Base-by-base conservation (phyloP, 2,329 filamentous ascomycete genomes). In the Pestalotiopsis sp. region DNA sequence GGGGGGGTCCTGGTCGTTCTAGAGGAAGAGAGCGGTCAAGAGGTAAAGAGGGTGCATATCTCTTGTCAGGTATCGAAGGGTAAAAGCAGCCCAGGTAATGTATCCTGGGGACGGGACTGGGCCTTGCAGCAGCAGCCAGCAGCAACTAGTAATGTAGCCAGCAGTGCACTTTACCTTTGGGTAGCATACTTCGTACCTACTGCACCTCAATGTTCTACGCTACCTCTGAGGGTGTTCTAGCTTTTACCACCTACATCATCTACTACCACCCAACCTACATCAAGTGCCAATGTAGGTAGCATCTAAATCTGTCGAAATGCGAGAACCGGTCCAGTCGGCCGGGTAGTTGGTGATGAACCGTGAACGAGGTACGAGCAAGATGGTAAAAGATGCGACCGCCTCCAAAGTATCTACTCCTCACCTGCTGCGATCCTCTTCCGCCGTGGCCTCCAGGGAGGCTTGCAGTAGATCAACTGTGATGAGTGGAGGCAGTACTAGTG, bases 21-120 rank as follows among this genome's bases (percentile, higher is more conserved):
- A 36, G 31, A 62, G n/a, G n/a, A 20, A 20, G 59, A 25, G 38
- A 64, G 61, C 61, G 61, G 61, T 64, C 38, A 64, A 52, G 61
- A 38, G 38, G 61, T 62, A 20, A 27, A 38, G 61, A 20, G 41
- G 25, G 39, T 49, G 20, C 39, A 62, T 27, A 23, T 27, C 31
- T 23, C 17, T 20, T 64, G 38, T 23, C 20, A 64, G 38, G 25
- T 36, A 41, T n/a, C 20, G 13, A 20, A 52, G 55, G 17, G n/a
- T 17, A 13, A 59, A 25, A 6, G 14, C 17, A 52, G 45, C 45
- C 45, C 45, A 17, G 55, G 59, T 27, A 31, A 39, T 14, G 25
- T 27, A 31, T 17, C 31, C 31, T 36, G 31, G 31, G 31, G 31
- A 36, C 31, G 31, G 31, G 31, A 36, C 31, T 36, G 31, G 31